Conservation (phyloP, 2,329 filamentous ascomycete species). For the Lasiodiplodia gonubiensis region DNA sequence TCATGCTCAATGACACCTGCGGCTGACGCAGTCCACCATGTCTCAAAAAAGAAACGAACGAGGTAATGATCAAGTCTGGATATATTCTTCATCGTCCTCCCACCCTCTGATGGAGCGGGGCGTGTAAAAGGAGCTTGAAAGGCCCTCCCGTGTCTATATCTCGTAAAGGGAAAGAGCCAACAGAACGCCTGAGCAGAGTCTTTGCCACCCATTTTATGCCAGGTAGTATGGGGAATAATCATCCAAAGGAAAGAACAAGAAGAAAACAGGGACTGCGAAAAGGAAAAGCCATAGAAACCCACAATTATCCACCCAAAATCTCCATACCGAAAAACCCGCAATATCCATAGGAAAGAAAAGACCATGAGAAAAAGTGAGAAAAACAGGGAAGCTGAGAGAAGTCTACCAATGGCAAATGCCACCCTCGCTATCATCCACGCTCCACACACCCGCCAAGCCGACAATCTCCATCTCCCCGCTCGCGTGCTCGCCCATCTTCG, state of each 20-base stretch:
- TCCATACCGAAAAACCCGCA: not conserved
- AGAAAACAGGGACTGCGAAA: too few species aligned
- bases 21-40: too few species aligned
- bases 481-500: constrained; percentile 59
- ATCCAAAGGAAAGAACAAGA: not conserved
- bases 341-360: not conserved
- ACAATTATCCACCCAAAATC: too few species aligned
- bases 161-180: not conserved
- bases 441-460: constrained; percentile 85
- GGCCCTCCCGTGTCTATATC: not conserved
- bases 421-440: constrained; percentile 80
- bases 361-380: not conserved
- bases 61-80: not conserved
- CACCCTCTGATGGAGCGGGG: not conserved
- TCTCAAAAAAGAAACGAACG: too few species aligned
- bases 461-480: constrained; percentile 64
- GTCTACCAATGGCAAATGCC: constrained; percentile 62
- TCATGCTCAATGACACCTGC: too few species aligned
- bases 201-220: not conserved
- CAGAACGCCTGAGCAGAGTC: not conserved
- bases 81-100: not conserved
- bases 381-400: not conserved
- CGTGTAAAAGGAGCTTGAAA: not conserved
- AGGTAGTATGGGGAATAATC: not conserved
- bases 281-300: not conserved